phyloP scores from a whole-genome alignment of 2,329 filamentous ascomycete species.

The Fusarium torreyae region DNA sequence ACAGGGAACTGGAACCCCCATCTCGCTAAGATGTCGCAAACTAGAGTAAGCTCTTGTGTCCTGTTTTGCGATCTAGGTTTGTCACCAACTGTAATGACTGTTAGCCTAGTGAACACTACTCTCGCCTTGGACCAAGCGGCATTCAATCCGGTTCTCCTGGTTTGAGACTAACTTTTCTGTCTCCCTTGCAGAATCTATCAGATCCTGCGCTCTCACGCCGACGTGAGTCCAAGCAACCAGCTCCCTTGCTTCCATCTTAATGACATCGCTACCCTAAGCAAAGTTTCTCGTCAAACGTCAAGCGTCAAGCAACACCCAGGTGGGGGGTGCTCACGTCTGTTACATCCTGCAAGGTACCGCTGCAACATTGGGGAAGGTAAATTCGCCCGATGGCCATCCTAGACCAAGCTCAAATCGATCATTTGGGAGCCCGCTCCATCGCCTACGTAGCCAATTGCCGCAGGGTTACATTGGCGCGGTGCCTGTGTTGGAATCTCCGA shows the following conservation, averaged over 20 bases:
- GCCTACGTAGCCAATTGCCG: constrained; percentile 20
- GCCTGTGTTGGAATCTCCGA: constrained; percentile 30
- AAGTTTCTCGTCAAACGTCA: background rate
- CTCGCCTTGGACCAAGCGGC: constrained; percentile 13
- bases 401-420: constrained; percentile 18
- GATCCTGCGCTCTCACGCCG: constrained; percentile 21
- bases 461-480: constrained; percentile 23
- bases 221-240: background rate
- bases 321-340: constrained; percentile 21
- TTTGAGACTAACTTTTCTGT: constrained; percentile 13
- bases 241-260: constrained; percentile 30
- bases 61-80: too few species aligned
- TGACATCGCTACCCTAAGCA: constrained; percentile 19
- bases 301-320: constrained; percentile 1
- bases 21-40: background rate
- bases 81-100: constrained; percentile 1
- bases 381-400: background rate
- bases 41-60: background rate
- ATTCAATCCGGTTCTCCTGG: constrained; percentile 15
- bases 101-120: constrained; percentile 26
- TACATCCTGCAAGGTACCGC: constrained; percentile 40
- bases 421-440: constrained; percentile 16
- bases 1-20: background rate
- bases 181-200: constrained; percentile 37
- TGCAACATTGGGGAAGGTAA: constrained; percentile 24